Evolutionary conservation across 73 alveolate species (phyloP).

Genomic region (Symbiodinium pilosum): DNA sequence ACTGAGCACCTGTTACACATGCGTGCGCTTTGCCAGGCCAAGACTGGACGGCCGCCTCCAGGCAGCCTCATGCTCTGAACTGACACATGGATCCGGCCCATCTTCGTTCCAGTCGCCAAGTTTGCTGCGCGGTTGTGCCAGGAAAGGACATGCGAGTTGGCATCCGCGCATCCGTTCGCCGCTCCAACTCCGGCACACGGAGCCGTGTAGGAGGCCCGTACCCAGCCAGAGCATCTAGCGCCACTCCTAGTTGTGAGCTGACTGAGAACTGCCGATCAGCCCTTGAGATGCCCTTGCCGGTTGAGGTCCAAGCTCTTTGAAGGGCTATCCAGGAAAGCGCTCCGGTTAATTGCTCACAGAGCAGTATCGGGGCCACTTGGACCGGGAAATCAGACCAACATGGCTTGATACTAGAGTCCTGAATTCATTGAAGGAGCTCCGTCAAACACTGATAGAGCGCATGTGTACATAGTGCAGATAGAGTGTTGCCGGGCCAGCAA

Average conservation of each 20-base stretch:
- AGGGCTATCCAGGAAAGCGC: constrained; percentile 6
- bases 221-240: not conserved
- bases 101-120: not conserved
- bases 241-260: not conserved
- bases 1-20: not conserved
- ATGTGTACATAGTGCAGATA: not conserved
- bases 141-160: constrained; percentile 12
- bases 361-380: too few species aligned
- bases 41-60: not conserved
- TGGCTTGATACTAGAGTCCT: not conserved
- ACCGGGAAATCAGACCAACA: too few species aligned
- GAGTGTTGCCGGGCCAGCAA: too few species aligned
- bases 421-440: not conserved
- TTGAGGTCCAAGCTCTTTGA: not conserved
- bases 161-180: constrained; percentile 6
- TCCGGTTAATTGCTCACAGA: too few species aligned
- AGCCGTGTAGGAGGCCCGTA: not conserved
- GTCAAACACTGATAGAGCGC: not conserved
- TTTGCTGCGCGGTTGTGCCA: not conserved
- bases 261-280: not conserved
- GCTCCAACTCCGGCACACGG: not conserved
- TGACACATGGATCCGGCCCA: too few species aligned
- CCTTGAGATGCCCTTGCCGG: not conserved
- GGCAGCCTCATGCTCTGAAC: too few species aligned
- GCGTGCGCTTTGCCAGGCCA: not conserved